Percentiles rank a stretch among this genome's conserved stretches.
phyloP scores from a whole-genome alignment of 257 asterid genomes.

The Verbena officinalis region DNA sequence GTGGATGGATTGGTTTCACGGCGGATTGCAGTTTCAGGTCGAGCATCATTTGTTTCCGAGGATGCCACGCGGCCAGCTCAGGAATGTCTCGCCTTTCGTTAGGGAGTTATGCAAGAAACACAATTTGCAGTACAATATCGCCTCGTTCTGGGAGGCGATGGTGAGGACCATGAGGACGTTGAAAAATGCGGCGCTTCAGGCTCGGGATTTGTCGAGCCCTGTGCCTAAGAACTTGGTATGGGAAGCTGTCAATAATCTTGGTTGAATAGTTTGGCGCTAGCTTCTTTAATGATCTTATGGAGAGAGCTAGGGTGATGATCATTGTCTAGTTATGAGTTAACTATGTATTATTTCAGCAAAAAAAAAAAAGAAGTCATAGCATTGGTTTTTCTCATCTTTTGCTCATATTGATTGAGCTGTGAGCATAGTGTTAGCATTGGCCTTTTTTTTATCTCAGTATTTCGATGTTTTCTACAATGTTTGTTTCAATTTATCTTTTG shows the following conservation, averaged over 20 bases:
- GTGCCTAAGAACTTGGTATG: conserved; percentile 74
- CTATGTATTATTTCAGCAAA: too few relatives aligned
- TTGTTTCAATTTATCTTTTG: too few relatives aligned
- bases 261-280: conserved; percentile 50
- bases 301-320: too few relatives aligned
- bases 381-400: background rate
- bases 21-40: conserved; percentile 86
- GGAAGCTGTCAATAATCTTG: conserved; percentile 88
- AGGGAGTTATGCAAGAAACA: conserved; percentile 86
- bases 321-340: too few relatives aligned
- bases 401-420: background rate
- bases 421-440: background rate
- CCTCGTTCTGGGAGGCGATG: conserved; percentile 76
- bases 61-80: conserved; percentile 70
- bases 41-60: conserved; percentile 91
- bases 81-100: conserved; percentile 71
- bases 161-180: conserved; percentile 56
- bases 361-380: too few relatives aligned
- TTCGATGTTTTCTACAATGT: background rate
- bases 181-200: conserved; percentile 72
- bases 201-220: conserved; percentile 68
- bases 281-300: too few relatives aligned
- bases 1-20: conserved; percentile 99
- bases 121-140: conserved; percentile 56
- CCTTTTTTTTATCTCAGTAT: too few relatives aligned